Evolutionary conservation across 257 asterid genomes (phyloP).

Genomic region (Solanum ahanhuiri): DNA sequence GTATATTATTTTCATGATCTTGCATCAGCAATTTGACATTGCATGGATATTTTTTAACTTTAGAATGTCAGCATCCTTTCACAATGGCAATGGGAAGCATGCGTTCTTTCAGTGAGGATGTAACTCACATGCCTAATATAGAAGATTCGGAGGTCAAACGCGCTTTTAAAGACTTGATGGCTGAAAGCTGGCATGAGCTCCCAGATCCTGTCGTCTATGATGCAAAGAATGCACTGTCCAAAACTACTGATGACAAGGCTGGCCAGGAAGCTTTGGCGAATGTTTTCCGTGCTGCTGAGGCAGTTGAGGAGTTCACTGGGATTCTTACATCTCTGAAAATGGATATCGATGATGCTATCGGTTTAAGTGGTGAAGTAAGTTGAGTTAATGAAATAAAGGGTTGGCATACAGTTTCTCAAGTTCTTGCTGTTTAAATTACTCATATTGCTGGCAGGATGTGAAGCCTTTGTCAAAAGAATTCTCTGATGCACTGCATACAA

Average conservation of each 20-base stretch:
- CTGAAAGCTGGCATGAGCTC: constrained; percentile 68
- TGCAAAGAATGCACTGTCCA: constrained; percentile 57
- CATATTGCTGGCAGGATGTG: constrained; percentile 49
- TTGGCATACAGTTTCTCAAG: neutral
- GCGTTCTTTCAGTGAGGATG: constrained; percentile 63
- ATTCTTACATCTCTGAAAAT: constrained; percentile 64
- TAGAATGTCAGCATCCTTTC: constrained; percentile 38
- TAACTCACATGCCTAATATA: constrained; percentile 49
- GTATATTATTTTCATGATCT: neutral
- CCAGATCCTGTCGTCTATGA: constrained; percentile 50
- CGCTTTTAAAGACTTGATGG: constrained; percentile 84
- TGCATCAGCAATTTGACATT: neutral
- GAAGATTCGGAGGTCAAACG: constrained; percentile 56
- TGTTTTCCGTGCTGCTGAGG: constrained; percentile 82
- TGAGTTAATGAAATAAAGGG: neutral
- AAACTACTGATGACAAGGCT: constrained; percentile 63
- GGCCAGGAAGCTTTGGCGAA: constrained; percentile 67
- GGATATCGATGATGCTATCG: constrained; percentile 85
- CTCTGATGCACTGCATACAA: constrained; percentile 50
- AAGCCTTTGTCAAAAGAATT: constrained; percentile 72
- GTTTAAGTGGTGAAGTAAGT: constrained; percentile 84
- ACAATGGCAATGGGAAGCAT: constrained; percentile 34
- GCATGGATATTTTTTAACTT: constrained; percentile 3
- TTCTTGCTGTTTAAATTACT: constrained; percentile 8
- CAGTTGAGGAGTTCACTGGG: constrained; percentile 84